Conservation (phyloP, 352 stramenopile genomes). For the Phytophthora pisi region DNA sequence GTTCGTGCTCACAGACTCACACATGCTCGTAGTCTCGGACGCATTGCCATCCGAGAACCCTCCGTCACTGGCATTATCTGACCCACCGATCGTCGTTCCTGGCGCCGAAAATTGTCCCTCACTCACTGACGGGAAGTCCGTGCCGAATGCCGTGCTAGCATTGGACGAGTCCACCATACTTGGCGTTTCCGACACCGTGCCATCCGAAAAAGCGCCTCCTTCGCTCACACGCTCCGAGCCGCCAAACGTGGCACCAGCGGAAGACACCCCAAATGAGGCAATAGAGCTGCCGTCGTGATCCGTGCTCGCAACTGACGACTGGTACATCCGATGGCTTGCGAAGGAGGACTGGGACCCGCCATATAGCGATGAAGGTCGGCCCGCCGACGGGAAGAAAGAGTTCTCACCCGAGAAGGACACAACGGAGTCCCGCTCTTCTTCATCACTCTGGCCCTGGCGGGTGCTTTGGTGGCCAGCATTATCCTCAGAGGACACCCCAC, state of each 20-base stretch:
- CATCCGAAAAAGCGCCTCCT: constrained; percentile 66
- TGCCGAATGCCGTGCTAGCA: constrained; percentile 77
- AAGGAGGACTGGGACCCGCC: constrained; percentile 51
- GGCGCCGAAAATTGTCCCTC: constrained; percentile 71
- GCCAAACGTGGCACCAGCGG: constrained; percentile 77
- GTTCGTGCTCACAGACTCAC: constrained; percentile 49
- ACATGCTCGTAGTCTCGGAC: constrained; percentile 61
- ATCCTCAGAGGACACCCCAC: constrained; percentile 13
- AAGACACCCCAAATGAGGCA: constrained; percentile 74
- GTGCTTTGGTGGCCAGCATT: constrained; percentile 9
- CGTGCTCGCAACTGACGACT: constrained; percentile 42
- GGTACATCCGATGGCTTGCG: constrained; percentile 46
- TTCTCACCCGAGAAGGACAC: constrained; percentile 44
- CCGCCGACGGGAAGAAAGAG: constrained; percentile 39
- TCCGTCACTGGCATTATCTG: constrained; percentile 61
- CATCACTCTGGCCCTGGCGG: constrained; percentile 32
- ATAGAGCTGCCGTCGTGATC: constrained; percentile 62
- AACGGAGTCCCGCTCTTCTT: constrained; percentile 47
- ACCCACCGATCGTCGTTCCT: constrained; percentile 63
- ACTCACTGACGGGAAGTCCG: constrained; percentile 76
- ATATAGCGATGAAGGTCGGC: constrained; percentile 41
- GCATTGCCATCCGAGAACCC: constrained; percentile 66
- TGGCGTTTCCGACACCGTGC: constrained; percentile 68
- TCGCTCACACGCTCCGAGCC: constrained; percentile 74
- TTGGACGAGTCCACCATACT: constrained; percentile 79